phyloP scores from a whole-genome alignment of 2,329 filamentous ascomycete species.

The Nigrograna mackinnonii region DNA sequence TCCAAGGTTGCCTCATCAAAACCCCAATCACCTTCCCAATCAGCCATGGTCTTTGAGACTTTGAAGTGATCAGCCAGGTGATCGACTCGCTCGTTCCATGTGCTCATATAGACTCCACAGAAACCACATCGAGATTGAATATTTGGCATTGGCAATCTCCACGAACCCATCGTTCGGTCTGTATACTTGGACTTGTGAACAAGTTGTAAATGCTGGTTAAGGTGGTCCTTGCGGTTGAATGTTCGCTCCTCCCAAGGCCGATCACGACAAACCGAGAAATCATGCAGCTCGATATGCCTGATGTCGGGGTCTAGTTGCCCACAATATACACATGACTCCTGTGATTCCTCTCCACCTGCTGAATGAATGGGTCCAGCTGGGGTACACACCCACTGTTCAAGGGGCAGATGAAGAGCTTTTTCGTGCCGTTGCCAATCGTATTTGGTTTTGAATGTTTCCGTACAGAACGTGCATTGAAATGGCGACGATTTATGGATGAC shows the following conservation, averaged over 20 bases:
- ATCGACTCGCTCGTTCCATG: constrained; percentile 24
- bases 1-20: constrained; percentile 17
- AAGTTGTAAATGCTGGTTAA: constrained; percentile 27
- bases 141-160: constrained; percentile 25
- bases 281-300: constrained; percentile 21
- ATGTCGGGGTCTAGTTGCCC: constrained; percentile 13
- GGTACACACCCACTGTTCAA: constrained; percentile 29
- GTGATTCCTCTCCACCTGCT: too few relatives aligned
- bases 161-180: constrained; percentile 38
- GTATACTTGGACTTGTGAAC: constrained; percentile 18
- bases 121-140: constrained; percentile 28
- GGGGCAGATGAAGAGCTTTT: constrained; percentile 28
- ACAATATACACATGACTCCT: constrained; percentile 28
- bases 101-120: constrained; percentile 19
- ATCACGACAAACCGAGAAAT: constrained; percentile 23
- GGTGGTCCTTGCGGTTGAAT: constrained; percentile 32
- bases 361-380: constrained; percentile 15
- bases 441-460: constrained; percentile 32
- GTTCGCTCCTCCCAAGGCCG: constrained; percentile 24
- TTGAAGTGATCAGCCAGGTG: constrained; percentile 32
- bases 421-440: constrained; percentile 35
- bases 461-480: constrained; percentile 34
- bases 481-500: constrained; percentile 10
- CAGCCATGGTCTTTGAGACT: constrained; percentile 22
- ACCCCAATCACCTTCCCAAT: constrained; percentile 30